Evolutionary conservation across 805 yeast species (phyloP).

Genomic region (Candida ulmi): DNA sequence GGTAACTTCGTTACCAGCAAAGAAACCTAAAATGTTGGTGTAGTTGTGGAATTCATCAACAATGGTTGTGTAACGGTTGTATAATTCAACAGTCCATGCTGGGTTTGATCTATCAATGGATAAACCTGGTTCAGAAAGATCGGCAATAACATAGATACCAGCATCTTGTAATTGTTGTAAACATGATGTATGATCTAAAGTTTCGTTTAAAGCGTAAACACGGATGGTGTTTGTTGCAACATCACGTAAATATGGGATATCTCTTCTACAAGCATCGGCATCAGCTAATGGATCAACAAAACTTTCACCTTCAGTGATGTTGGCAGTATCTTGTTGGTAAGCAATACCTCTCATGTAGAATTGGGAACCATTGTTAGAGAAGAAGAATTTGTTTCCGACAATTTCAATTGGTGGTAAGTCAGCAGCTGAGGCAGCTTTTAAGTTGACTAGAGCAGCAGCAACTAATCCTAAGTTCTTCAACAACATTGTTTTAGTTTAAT

Average conservation of each 20-base stretch:
- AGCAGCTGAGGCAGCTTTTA: slow-evolving; percentile 30
- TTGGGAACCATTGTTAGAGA: slow-evolving; percentile 71
- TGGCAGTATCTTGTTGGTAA: slow-evolving; percentile 64
- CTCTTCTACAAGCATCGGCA: slow-evolving; percentile 56
- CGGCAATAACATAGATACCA: slow-evolving; percentile 78
- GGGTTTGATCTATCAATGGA: slow-evolving; percentile 63
- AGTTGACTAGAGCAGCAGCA: slow-evolving; percentile 28
- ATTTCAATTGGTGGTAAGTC: slow-evolving; percentile 63
- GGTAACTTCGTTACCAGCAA: slow-evolving; percentile 84
- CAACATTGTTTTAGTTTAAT: slow-evolving; percentile 29
- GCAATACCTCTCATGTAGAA: slow-evolving; percentile 77
- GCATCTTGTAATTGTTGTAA: slow-evolving; percentile 63
- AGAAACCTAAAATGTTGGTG: slow-evolving; percentile 73
- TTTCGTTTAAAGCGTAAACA: slow-evolving; percentile 68
- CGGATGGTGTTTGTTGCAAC: slow-evolving; percentile 66
- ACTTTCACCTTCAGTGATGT: slow-evolving; percentile 35
- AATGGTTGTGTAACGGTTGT: slow-evolving; percentile 61
- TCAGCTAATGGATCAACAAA: slow-evolving; percentile 73
- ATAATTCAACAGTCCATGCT: slow-evolving; percentile 56
- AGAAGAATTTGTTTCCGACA: slow-evolving; percentile 74
- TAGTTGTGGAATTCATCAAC: slow-evolving; percentile 65
- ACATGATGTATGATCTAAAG: slow-evolving; percentile 62
- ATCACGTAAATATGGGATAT: slow-evolving; percentile 61
- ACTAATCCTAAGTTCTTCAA: slow-evolving; percentile 27
- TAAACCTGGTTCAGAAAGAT: slow-evolving; percentile 59